Evolutionary conservation across 306 rosid genomes (phyloP).

Genomic region (Vigna hirtella): DNA sequence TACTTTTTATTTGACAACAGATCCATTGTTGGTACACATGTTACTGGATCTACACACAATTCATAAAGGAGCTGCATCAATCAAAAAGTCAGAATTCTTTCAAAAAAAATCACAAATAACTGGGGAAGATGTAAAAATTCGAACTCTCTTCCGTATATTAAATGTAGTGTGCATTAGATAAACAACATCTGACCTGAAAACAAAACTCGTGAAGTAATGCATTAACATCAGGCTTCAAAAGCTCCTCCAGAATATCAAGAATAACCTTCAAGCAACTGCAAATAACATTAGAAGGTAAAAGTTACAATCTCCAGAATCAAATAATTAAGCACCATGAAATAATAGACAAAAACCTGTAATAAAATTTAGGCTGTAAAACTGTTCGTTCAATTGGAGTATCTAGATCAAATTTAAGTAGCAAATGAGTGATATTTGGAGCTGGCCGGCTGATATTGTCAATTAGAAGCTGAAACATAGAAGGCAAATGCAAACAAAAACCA

Average conservation of each 20-base stretch:
- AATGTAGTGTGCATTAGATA: constrained; percentile 36
- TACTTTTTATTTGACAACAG: constrained; percentile 81
- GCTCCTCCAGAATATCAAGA: constrained; percentile 91
- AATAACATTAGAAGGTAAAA: constrained; percentile 40
- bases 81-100: constrained; percentile 33
- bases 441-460: constrained; percentile 90
- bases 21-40: constrained; percentile 79
- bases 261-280: constrained; percentile 95
- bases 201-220: constrained; percentile 89
- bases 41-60: constrained; percentile 82
- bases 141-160: background rate
- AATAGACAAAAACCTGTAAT: constrained; percentile 74
- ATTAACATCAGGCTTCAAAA: constrained; percentile 82
- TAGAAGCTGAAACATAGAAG: constrained; percentile 75
- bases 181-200: constrained; percentile 76
- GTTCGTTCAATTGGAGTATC: constrained; percentile 83
- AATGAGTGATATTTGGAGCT: constrained; percentile 88
- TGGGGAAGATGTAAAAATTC: background rate
- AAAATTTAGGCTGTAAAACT: constrained; percentile 87
- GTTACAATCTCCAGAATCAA: constrained; percentile 30
- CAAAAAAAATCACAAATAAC: constrained; percentile 23
- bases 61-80: constrained; percentile 83
- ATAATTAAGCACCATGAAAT: constrained; percentile 22
- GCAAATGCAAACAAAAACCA: constrained; percentile 7
- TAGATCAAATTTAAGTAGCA: constrained; percentile 88